phyloP scores from a whole-genome alignment of 192 early-diverging fungal species.

The Cladochytrium replicatum region DNA sequence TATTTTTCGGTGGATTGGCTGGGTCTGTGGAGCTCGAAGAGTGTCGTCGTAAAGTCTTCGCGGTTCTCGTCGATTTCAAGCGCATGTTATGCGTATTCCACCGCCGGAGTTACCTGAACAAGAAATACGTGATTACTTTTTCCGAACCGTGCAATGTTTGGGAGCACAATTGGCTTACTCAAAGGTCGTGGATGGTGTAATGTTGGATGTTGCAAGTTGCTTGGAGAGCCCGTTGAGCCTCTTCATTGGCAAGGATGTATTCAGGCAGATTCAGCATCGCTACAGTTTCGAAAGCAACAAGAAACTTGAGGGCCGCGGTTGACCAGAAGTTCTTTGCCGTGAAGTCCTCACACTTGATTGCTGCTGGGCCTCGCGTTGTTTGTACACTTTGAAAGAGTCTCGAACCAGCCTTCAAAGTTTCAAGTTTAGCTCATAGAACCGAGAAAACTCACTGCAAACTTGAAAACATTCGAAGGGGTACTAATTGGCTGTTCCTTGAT shows the following conservation, averaged over 20 bases:
- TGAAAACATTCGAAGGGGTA: too few relatives aligned
- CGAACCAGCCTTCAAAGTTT: constrained; percentile 1
- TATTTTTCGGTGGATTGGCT: neutral
- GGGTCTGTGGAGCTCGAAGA: constrained; percentile 6
- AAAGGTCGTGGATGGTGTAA: constrained; percentile 12
- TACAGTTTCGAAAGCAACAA: constrained; percentile 11
- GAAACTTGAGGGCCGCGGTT: constrained; percentile 7
- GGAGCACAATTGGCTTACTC: too few relatives aligned
- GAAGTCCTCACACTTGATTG: too few relatives aligned
- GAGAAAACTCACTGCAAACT: too few relatives aligned
- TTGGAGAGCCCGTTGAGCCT: too few relatives aligned
- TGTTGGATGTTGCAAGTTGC: constrained; percentile 3
- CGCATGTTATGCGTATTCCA: constrained; percentile 13
- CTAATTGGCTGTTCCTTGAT: too few relatives aligned
- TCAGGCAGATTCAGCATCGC: constrained; percentile 8
- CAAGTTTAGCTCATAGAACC: too few relatives aligned
- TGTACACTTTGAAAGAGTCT: constrained; percentile 5
- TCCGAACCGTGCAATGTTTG: too few relatives aligned
- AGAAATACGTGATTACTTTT: too few relatives aligned
- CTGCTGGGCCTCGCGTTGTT: neutral
- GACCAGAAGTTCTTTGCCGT: constrained; percentile 4
- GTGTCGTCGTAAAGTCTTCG: constrained; percentile 3
- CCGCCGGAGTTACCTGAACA: too few relatives aligned
- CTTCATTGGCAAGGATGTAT: neutral
- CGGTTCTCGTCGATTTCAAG: constrained; percentile 14